Percentiles rank a stretch among this genome's conserved stretches.
Conservation (phyloP, 2,329 filamentous ascomycete genomes). For the Hortaea werneckii region DNA sequence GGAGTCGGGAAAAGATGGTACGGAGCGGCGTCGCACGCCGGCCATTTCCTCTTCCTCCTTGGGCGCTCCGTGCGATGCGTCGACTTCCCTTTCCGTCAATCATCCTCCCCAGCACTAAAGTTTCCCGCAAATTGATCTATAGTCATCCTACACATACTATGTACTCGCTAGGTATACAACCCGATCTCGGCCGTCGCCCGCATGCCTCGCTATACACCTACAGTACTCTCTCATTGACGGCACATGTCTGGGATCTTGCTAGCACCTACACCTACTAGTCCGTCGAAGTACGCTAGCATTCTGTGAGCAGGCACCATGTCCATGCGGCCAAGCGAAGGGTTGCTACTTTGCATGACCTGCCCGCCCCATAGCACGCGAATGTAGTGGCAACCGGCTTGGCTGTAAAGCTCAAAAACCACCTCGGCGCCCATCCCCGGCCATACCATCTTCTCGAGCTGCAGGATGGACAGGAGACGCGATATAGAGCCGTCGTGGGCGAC, state of each 20-base stretch:
- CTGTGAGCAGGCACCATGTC: conserved; percentile 60
- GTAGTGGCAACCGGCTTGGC: conserved; percentile 36
- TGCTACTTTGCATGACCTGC: conserved; percentile 54
- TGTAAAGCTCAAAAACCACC: conserved; percentile 66
- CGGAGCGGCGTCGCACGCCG: too few species aligned
- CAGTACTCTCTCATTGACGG: neutral
- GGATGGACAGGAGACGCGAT: conserved; percentile 54
- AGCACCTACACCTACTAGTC: conserved; percentile 49
- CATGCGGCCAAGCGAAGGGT: conserved; percentile 55
- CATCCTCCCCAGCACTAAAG: too few species aligned
- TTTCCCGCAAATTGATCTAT: too few species aligned
- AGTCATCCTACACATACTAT: too few species aligned
- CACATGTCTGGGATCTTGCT: conserved; percentile 27
- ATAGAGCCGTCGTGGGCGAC: conserved; percentile 71
- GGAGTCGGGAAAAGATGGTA: too few species aligned
- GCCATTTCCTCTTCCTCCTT: too few species aligned
- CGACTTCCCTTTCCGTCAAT: too few species aligned
- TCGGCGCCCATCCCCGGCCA: conserved; percentile 80
- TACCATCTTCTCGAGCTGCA: conserved; percentile 67
- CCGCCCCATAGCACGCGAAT: conserved; percentile 65
- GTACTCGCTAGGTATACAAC: too few species aligned
- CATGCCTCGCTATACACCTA: too few species aligned
- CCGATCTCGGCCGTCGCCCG: too few species aligned
- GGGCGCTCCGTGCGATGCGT: too few species aligned
- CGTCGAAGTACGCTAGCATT: conserved; percentile 61